Evolutionary conservation across 1,284 basidiomycete species (phyloP), one percentile per base, ranked within the genome.

Genomic region (Austropuccinia psidii): DNA sequence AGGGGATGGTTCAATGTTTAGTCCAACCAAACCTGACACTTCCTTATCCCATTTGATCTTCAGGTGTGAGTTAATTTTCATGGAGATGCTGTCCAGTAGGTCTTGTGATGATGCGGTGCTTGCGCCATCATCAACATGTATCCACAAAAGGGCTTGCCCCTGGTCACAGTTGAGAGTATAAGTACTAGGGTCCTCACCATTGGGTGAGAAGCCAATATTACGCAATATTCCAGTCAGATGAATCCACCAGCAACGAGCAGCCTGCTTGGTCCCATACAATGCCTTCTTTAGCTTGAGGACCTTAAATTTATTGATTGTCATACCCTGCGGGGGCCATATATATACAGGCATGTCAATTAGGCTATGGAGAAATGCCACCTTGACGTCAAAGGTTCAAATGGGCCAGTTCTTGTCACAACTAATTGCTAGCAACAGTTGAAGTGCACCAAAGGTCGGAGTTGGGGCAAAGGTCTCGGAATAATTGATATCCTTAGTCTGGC

Each of bases 161-260:
- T 60, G 8, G 5, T 4, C 5, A n/a, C 31, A n/a, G 4, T 45
- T 21, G 37, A 55, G 47, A 37, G 29, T 47, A 24, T 70, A 70
- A 15, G 54, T 47, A 9, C 54, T 60, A 5, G 39, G 37, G 33
- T 70, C 57, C 8, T 58, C 37, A 1, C 35, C 39, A 3, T 47
- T 60, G 6, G 41, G 39, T 2, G 4, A 15, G 27, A 60, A 70
- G 19, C 68, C 68, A 11, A 61, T 52, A 2, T 6, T 6, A 7
- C 11, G 24, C 7, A 70, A 41, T 13, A 15, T 37, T 4, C 29
- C 1, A 13, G 27, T 50, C 9, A 70, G 24, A 24, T 43, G 43
- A 2, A 57, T 21, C 41, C 68, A 70, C 55, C 68, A 70, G 24
- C 68, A 70, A 5, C 55, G 24, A 39, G 8, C 37, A 5, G 43